Evolutionary conservation across 1,139 yeast genomes (phyloP).

Genomic region (Saccharomyces hybrid): DNA sequence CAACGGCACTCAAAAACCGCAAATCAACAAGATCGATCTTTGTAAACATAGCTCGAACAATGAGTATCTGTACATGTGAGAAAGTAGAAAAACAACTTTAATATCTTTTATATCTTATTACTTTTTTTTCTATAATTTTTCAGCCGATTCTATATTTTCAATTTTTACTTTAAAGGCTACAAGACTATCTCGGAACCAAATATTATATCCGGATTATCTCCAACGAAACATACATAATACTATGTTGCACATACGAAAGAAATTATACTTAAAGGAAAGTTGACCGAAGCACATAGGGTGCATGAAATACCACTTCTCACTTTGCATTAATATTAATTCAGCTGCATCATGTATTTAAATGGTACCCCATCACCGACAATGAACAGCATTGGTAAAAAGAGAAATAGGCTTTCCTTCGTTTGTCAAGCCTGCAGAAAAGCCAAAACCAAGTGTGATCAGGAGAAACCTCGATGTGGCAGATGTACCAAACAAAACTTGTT

Average conservation of each 20-base stretch:
- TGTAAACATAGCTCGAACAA: neutral
- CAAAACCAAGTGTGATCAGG: slow-evolving; percentile 31
- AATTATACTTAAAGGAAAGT: neutral
- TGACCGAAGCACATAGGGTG: neutral
- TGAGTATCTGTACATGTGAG: neutral
- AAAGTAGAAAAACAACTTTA: neutral
- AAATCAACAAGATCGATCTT: neutral
- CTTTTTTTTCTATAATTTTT: neutral
- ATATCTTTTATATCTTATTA: neutral
- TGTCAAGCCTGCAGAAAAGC: slow-evolving; percentile 30
- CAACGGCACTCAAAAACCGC: slow-evolving; percentile 35
- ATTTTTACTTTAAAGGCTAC: neutral
- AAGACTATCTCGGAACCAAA: neutral
- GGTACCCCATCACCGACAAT: neutral
- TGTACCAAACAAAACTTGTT: slow-evolving; percentile 23
- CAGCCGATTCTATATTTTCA: neutral
- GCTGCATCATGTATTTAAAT: neutral
- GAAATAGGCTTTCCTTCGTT: slow-evolving; percentile 31
- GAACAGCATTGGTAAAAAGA: slow-evolving; percentile 10
- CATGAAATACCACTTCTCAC: neutral
- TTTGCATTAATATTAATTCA: no score
- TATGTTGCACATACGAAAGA: neutral
- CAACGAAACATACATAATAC: neutral
- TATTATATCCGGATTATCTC: neutral
- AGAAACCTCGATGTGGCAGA: slow-evolving; percentile 28